These are phyloP conservation scores for Solanum sitiens DNA, from an alignment of 257 asterid genomes.

Conservation along the genomic window DNA sequence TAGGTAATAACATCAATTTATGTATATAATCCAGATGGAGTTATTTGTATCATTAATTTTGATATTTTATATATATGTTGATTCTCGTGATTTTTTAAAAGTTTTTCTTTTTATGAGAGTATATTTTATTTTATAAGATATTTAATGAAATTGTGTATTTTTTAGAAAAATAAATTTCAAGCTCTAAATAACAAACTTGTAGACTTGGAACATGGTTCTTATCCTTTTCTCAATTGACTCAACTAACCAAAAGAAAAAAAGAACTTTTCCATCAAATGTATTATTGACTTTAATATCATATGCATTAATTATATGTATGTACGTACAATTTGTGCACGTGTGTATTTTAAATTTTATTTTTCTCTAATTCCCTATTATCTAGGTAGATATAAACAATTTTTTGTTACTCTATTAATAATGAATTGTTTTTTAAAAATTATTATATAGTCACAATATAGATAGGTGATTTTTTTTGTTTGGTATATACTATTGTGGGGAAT, in stretches of 20 bases:
- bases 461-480: not conserved
- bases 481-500: too few relatives aligned
- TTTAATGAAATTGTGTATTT: not conserved
- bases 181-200: not conserved
- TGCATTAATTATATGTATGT: not conserved
- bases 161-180: not conserved
- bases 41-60: not conserved
- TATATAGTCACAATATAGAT: too few relatives aligned
- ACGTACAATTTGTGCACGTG: not conserved
- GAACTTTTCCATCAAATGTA: not conserved
- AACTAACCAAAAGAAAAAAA: not conserved
- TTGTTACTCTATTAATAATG: not conserved
- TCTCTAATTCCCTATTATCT: too few relatives aligned
- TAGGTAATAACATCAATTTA: not conserved
- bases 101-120: not conserved
- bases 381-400: too few relatives aligned
- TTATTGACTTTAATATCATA: not conserved
- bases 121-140: not conserved
- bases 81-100: not conserved
- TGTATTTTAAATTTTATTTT: too few relatives aligned
- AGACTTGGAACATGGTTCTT: not conserved
- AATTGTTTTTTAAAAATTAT: too few relatives aligned
- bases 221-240: not conserved
- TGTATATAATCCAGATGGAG: too few relatives aligned
- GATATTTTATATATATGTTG: not conserved